Conservation (phyloP, 192 early-diverging fungal species). For the Umbelopsis vinacea region DNA sequence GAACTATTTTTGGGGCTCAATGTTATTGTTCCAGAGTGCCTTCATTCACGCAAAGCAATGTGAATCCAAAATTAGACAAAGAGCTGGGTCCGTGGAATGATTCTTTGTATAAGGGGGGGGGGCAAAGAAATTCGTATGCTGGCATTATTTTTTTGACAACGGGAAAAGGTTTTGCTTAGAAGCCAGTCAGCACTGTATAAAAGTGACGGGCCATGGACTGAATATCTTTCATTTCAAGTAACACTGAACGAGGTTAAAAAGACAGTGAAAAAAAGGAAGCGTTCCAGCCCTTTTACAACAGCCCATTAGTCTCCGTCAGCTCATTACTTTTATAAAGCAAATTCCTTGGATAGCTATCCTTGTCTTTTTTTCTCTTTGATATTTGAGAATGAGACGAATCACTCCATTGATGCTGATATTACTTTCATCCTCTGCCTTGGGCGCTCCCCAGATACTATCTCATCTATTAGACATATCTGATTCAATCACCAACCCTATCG, state of each 20-base stretch:
- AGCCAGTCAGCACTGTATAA: neutral
- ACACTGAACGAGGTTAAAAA: slow-evolving; percentile 9
- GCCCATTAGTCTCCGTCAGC: slow-evolving; percentile 4
- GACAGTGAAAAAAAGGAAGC: neutral
- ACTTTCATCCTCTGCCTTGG: neutral
- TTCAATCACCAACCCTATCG: neutral
- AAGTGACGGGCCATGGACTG: neutral
- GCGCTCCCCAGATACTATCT: neutral
- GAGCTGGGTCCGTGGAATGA: neutral
- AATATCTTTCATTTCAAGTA: slow-evolving; percentile 15
- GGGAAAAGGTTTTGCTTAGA: neutral
- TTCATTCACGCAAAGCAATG: neutral
- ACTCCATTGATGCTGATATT: neutral
- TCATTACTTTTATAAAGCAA: slow-evolving; percentile 3
- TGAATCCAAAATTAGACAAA: neutral
- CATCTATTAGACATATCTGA: slow-evolving; percentile 6
- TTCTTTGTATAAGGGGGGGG: neutral
- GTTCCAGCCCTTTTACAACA: slow-evolving; percentile 10
- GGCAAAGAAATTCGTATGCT: neutral
- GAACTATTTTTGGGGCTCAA: too few species aligned
- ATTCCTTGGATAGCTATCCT: neutral
- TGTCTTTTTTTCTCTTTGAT: neutral
- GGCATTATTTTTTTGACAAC: neutral
- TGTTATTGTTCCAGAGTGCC: too few species aligned
- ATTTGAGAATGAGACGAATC: slow-evolving; percentile 7